Base-by-base conservation (phyloP, 129 eudicot species). In the Saussurea involucrata region DNA sequence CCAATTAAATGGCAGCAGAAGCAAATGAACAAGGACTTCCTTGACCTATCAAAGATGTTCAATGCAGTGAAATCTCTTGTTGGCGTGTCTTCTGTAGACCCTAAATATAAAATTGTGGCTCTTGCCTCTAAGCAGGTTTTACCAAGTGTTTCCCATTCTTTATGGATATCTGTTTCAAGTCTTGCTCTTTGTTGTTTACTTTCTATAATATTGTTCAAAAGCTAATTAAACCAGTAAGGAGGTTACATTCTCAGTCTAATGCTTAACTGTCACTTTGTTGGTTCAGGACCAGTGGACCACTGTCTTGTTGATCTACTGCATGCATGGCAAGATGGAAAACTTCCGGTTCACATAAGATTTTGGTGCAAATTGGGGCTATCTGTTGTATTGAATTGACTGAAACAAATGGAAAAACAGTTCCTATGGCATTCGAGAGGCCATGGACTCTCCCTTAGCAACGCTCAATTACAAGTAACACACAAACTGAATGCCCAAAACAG, bases 201-300 rank as follows among this genome's bases (percentile, higher is more conserved):
- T 32, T 5, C 36, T 44, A 13, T 44, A 44, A 44, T 42, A 44
- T 3, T 44, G 55, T 44, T 44, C 18, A 44, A 44, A 44, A 44
- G 55, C 55, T 44, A n/a, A n/a, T n/a, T n/a, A 44, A 44, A 44
- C 55, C 9, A 44, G 55, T 44, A 44, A 13, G 55, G 55, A 44
- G 18, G 55, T 44, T 44, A 18, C 55, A 44, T 44, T 13, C 55
- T 3, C 17, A 4, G 55, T 44, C 55, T 44, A 42, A 44, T 79
- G 63, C 72, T 44, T 60, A 77, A 5, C 57, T 22, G 17, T 76
- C 36, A 36, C 27, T 32, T 15, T 33, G 15, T 77, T 86, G 65
- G 74, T 75, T 53, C 76, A 93, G 98, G 97, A 93, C 77, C 98
- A 93, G 76, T 93, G 98, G 97, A 93, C 77, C 98, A 93, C 78